Conservation (phyloP, 768 basidiomycete species). For the Leucocoprinus birnbaumii region DNA sequence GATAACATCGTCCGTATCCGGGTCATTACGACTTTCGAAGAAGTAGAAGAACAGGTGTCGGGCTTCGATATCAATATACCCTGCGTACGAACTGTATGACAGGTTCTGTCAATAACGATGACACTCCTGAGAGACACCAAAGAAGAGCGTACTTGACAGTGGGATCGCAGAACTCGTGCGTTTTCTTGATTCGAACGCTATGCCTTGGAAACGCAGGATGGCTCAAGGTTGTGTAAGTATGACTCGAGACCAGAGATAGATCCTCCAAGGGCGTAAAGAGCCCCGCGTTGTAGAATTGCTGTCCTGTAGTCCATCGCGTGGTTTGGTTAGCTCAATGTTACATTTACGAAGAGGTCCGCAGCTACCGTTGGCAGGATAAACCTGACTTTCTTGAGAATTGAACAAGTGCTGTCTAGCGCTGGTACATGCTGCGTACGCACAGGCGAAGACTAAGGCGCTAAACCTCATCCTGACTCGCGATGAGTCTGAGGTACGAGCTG, state of each 20-base stretch:
- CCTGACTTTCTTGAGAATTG: too few relatives aligned
- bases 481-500: too few relatives aligned
- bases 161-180: slow-evolving; percentile 48
- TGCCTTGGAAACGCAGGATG: slow-evolving; percentile 52
- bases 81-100: slow-evolving; percentile 51
- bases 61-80: slow-evolving; percentile 64
- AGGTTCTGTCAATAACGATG: neutral
- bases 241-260: slow-evolving; percentile 28
- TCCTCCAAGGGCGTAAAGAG: slow-evolving; percentile 32
- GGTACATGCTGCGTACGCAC: too few relatives aligned
- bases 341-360: too few relatives aligned
- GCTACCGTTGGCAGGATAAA: too few relatives aligned
- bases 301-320: too few relatives aligned
- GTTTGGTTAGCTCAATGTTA: too few relatives aligned
- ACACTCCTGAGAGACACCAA: neutral
- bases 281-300: slow-evolving; percentile 21
- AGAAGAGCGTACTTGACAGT: slow-evolving; percentile 39
- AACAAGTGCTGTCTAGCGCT: too few relatives aligned
- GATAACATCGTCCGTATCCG: slow-evolving; percentile 53
- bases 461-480: too few relatives aligned
- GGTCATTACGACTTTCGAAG: slow-evolving; percentile 67
- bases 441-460: too few relatives aligned
- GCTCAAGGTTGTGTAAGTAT: slow-evolving; percentile 31
- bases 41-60: slow-evolving; percentile 77
- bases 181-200: slow-evolving; percentile 57